Conservation (phyloP, 768 basidiomycete genomes). For the Neoboletus brunneissimus region DNA sequence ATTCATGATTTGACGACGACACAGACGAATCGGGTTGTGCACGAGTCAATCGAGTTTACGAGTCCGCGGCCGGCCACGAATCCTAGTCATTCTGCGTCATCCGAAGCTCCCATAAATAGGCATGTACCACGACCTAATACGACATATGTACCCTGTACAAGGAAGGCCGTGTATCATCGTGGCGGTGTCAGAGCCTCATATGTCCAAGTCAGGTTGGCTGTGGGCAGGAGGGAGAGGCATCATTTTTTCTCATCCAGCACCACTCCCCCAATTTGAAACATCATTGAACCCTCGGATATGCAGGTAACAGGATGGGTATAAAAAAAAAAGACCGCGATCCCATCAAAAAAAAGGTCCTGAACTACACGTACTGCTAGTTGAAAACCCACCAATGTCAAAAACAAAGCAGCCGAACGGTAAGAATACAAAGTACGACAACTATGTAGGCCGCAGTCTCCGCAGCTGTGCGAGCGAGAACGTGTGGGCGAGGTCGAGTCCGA, state of each 20-base stretch:
- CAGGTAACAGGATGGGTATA: not conserved
- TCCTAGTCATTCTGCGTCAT: slow-evolving; percentile 6
- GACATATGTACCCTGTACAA: not conserved
- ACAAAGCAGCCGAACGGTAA: slow-evolving; percentile 20
- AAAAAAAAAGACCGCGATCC: not conserved
- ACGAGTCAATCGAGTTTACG: not conserved
- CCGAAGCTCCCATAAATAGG: not conserved
- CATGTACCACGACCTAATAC: too few species aligned
- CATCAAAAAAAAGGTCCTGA: not conserved
- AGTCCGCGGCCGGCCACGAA: not conserved
- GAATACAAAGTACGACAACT: slow-evolving; percentile 14
- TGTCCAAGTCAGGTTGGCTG: slow-evolving; percentile 1
- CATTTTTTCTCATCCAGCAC: not conserved
- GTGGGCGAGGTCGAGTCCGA: not conserved
- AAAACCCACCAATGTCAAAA: not conserved
- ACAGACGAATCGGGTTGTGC: not conserved
- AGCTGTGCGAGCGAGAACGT: slow-evolving; percentile 8
- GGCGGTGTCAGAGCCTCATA: slow-evolving; percentile 6
- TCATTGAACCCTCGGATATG: not conserved
- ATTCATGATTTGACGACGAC: not conserved
- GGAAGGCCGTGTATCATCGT: not conserved
- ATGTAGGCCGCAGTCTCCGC: slow-evolving; percentile 12
- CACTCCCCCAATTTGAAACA: not conserved
- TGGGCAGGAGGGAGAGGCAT: not conserved
- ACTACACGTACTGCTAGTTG: not conserved